phyloP scores from a whole-genome alignment of 1,284 basidiomycete species.

The Meripilus lineatus region DNA sequence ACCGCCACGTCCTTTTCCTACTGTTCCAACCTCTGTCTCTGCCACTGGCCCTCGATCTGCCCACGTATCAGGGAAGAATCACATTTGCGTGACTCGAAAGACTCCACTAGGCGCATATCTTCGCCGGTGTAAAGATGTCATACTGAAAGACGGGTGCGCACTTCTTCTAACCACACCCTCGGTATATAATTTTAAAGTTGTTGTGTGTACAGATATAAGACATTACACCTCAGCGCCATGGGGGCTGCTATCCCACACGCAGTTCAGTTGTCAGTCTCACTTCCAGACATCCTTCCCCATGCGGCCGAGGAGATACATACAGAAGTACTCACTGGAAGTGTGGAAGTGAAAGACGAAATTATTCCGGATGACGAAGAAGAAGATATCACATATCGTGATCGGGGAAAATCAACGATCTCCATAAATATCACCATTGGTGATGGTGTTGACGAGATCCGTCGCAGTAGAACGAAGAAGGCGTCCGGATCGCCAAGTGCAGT shows the following conservation, averaged over 20 bases:
- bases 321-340: conserved; percentile 70
- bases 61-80: conserved; percentile 72
- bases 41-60: conserved; percentile 77
- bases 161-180: neutral
- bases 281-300: conserved; percentile 75
- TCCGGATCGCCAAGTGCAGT: conserved; percentile 1
- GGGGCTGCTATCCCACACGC: conserved; percentile 86
- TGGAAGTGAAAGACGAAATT: conserved; percentile 77
- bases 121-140: conserved; percentile 70
- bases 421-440: conserved; percentile 59
- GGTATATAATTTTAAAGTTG: neutral
- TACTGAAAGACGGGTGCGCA: conserved; percentile 74
- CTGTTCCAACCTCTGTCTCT: conserved; percentile 67
- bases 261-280: conserved; percentile 62
- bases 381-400: conserved; percentile 59
- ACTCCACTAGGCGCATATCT: conserved; percentile 73
- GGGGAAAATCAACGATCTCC: conserved; percentile 63
- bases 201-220: conserved; percentile 55
- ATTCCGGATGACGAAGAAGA: conserved; percentile 72
- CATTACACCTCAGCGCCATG: conserved; percentile 75
- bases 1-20: conserved; percentile 71
- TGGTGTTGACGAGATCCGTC: conserved; percentile 38
- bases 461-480: conserved; percentile 17
- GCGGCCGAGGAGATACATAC: conserved; percentile 58
- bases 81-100: conserved; percentile 78